phyloP scores from a whole-genome alignment of 2,329 filamentous ascomycete species.

The Nectriaceae sp. region DNA sequence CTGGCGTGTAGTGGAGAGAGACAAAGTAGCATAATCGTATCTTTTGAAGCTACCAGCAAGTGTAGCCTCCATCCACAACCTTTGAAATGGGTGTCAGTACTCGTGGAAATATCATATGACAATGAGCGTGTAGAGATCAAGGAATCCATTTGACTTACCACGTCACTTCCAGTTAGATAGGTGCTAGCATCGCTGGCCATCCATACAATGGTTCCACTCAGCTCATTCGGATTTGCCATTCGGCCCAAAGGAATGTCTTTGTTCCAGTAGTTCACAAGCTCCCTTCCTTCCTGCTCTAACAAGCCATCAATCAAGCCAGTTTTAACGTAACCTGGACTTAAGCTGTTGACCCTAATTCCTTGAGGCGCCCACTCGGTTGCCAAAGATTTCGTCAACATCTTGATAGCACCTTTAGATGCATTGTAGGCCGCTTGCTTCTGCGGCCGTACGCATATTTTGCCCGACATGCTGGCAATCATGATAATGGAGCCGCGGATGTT shows the following conservation, averaged over 20 bases:
- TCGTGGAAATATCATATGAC: too few relatives aligned
- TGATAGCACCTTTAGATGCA: conserved; percentile 43
- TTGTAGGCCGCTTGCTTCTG: conserved; percentile 41
- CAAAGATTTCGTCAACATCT: conserved; percentile 41
- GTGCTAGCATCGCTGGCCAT: not conserved
- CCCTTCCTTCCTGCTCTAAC: not conserved
- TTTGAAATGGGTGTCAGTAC: not conserved
- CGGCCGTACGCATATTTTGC: conserved; percentile 40
- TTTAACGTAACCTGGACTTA: conserved; percentile 41
- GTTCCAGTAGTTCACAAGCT: not conserved
- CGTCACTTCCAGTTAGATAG: not conserved
- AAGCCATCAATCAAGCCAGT: conserved; percentile 28
- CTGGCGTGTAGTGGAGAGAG: too few relatives aligned
- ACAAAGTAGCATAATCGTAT: not conserved
- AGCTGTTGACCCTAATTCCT: conserved; percentile 39
- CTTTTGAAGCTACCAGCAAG: not conserved
- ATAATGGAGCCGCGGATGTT: conserved; percentile 26
- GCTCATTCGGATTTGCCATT: not conserved
- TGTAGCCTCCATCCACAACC: not conserved
- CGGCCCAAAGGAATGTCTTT: not conserved
- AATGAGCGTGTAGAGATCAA: not conserved
- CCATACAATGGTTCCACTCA: not conserved
- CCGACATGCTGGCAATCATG: conserved; percentile 29
- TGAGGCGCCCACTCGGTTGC: conserved; percentile 40
- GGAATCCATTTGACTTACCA: not conserved